These are phyloP conservation scores for Coprinopsis marcescibilis DNA, from an alignment of 768 basidiomycete genomes.

Conservation along the genomic window DNA sequence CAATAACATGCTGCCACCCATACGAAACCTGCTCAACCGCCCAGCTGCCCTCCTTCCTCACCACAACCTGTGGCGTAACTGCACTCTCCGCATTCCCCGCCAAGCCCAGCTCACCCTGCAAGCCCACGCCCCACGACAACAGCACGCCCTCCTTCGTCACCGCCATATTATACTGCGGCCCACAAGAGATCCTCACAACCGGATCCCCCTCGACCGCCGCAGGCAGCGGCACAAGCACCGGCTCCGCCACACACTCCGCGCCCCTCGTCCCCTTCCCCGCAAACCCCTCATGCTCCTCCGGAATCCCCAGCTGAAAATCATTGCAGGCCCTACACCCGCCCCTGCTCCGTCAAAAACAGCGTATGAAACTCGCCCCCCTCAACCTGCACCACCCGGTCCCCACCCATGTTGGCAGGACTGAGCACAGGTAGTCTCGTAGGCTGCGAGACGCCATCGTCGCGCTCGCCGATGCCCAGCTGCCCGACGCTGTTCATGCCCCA, in stretches of 20 bases:
- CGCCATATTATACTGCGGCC: conserved; percentile 5
- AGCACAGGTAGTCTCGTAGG: conserved; percentile 1
- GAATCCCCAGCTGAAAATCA: conserved; percentile 4
- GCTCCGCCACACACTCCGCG: not conserved
- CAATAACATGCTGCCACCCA: too few species aligned
- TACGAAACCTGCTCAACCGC: conserved; percentile 1
- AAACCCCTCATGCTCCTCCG: conserved; percentile 4
- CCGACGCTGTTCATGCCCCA: conserved; percentile 6
- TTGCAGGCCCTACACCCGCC: conserved; percentile 2
- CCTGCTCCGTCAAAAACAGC: not conserved
- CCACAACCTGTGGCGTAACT: conserved; percentile 1
- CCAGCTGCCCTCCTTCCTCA: conserved; percentile 1
- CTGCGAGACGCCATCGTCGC: not conserved
- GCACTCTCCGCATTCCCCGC: not conserved
- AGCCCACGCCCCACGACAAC: conserved; percentile 6
- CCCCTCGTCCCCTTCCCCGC: not conserved
- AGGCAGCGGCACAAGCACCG: conserved; percentile 2
- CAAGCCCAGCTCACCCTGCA: conserved; percentile 3
- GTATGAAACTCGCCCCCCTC: conserved; percentile 8
- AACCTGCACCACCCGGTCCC: conserved; percentile 4
- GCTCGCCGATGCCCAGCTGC: conserved; percentile 5
- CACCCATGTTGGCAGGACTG: not conserved
- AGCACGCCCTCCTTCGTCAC: conserved; percentile 1
- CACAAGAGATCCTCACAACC: not conserved
- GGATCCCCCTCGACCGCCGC: not conserved